Base-by-base conservation (phyloP, 2,329 filamentous ascomycete species). In the Grosmannia penicillata region DNA sequence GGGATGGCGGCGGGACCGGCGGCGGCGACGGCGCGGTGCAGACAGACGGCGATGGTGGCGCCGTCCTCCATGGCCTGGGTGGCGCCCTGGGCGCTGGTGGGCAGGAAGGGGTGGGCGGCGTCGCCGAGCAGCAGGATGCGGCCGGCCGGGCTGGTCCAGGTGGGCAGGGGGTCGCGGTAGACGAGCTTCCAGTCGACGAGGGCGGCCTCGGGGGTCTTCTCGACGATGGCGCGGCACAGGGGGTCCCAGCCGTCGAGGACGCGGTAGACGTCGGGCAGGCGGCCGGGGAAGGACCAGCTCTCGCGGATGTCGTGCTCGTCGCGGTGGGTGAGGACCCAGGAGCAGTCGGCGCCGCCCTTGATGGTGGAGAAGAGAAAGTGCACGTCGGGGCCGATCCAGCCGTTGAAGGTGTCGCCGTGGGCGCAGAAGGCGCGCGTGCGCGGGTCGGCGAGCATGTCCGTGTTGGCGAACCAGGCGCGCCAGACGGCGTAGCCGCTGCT, bases 341-440 rank as follows among this genome's bases (percentile, higher is more conserved):
- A 70, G 48, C 68, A 72, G 41, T 74, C 68, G 17, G 60, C 56
- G 21, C 68, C 68, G 44, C 61, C 58, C 52, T 72, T 72, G 46
- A 75, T 65, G 4, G 70, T 70, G 6, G 66, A 68, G 47, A 72
- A 72, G 1, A 75, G 54, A 43, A 72, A 68, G 45, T 72, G 68
- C 36, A 69, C 63, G 44, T 73, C 66, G 3, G 67, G 66, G 2
- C 70, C 69, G 39, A 73, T 66, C 71, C 65, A 68, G 21, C 70
- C 70, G 39, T 71, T 71, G 53, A 74, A 73, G 0, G 67, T 70
- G 49, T 75, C 71, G 25, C 69, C 70, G 41, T 72, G 60, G 25
- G 56, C 59, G 45, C 69, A 72, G 39, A 73, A 70, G 26, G 71
- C 60, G 24, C 61, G 63, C 2, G 69, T 73, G 18, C 59, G 53